A percentile compares a stretch with the other conserved stretches of the same genome.
Conservation (phyloP, 495 filamentous ascomycete species). For the Elasticomyces elasticus region DNA sequence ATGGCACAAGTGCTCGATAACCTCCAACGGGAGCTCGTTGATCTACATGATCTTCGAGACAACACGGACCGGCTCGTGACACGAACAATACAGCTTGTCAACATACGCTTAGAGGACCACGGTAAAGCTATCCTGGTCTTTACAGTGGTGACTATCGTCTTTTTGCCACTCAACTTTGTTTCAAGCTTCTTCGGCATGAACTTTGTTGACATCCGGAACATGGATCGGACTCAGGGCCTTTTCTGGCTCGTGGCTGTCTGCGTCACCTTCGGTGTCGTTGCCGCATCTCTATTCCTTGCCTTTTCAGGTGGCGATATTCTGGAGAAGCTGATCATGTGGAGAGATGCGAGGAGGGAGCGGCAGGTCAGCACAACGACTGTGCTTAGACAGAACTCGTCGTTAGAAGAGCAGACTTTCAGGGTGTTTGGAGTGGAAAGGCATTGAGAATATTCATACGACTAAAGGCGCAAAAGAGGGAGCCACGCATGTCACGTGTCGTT, state of each 20-base stretch:
- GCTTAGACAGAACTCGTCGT: no score
- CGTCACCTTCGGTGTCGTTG: neutral
- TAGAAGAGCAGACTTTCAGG: no score
- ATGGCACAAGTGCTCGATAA: constrained; percentile 30
- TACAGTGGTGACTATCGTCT: constrained; percentile 36
- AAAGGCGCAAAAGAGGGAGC: no score
- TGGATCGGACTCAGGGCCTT: constrained; percentile 27
- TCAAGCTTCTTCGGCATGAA: constrained; percentile 38
- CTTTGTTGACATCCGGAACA: constrained; percentile 33
- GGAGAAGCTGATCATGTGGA: no score
- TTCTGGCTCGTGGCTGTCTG: constrained; percentile 26
- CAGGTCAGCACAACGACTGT: no score
- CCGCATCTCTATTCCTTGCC: neutral
- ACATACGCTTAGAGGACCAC: constrained; percentile 35
- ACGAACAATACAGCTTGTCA: constrained; percentile 35
- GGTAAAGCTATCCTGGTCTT: constrained; percentile 36
- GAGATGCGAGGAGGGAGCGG: no score
- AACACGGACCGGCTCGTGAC: constrained; percentile 34
- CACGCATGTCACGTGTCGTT: no score
- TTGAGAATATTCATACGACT: no score
- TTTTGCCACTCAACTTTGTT: constrained; percentile 34
- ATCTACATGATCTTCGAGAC: constrained; percentile 31
- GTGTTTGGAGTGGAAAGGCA: no score
- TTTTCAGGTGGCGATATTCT: no score
- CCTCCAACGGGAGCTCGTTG: constrained; percentile 29